Conservation (phyloP, 78 protist species). For the Capsaspora owczarzaki region DNA sequence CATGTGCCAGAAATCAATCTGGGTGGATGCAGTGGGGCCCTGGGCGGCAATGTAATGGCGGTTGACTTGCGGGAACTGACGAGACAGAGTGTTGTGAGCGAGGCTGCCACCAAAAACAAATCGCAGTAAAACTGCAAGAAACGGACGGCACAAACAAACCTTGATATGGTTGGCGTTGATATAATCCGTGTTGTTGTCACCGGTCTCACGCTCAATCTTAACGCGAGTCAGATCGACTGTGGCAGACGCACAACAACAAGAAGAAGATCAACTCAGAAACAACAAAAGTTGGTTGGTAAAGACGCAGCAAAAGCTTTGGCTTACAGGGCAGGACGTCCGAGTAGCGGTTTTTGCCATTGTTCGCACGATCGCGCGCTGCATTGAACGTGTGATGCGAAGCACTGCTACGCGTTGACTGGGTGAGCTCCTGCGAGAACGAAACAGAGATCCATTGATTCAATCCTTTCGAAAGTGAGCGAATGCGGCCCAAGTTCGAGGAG, state of each 20-base stretch:
- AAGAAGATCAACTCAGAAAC: background rate
- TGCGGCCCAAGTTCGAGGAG: too few relatives aligned
- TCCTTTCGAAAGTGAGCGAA: too few relatives aligned
- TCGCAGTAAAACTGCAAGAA: too few relatives aligned
- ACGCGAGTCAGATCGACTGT: background rate
- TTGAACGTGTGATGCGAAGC: too few relatives aligned
- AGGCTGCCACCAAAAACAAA: too few relatives aligned
- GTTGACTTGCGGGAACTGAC: background rate
- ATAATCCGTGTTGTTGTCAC: background rate
- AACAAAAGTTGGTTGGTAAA: background rate
- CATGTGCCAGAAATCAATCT: conserved; percentile 13
- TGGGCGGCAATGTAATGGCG: conserved; percentile 9
- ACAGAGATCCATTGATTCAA: too few relatives aligned
- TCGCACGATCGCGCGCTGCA: too few relatives aligned
- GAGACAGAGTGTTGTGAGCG: too few relatives aligned
- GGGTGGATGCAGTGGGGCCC: conserved; percentile 4
- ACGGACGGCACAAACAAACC: too few relatives aligned
- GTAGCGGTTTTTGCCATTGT: background rate
- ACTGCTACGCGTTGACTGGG: too few relatives aligned
- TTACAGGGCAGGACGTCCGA: background rate
- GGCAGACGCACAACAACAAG: background rate
- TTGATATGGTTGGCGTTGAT: conserved; percentile 15
- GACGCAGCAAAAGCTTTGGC: background rate
- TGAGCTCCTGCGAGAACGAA: too few relatives aligned
- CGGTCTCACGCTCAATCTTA: background rate